Evolutionary conservation across 1,284 basidiomycete genomes (phyloP), one percentile per base, ranked within the genome.

Genomic region (Grifola frondosa): DNA sequence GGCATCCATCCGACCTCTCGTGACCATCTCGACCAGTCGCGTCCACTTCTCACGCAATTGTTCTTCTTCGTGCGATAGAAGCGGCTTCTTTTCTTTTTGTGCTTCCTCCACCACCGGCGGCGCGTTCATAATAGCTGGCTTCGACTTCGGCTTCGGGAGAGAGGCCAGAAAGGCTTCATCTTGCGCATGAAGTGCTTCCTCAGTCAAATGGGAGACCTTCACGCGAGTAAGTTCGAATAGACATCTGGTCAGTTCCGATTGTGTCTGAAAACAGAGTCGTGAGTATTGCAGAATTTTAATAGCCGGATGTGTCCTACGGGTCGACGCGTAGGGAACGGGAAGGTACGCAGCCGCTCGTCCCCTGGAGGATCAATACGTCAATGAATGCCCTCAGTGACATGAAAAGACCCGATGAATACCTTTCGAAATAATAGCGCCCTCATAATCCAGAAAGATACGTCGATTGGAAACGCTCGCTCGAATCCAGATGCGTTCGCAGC

Each of bases 271-370:
- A 5, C 41, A 26, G 26, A 19, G 32, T 57, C n/a, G n/a, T n/a
- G n/a, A n/a, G n/a, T n/a, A n/a, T n/a, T n/a, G n/a, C n/a, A n/a
- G n/a, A n/a, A n/a, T n/a, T n/a, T n/a, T n/a, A n/a, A n/a, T n/a
- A n/a, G n/a, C n/a, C n/a, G n/a, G n/a, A n/a, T n/a, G n/a, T n/a
- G n/a, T 73, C 87, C 52, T 61, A 94, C 91, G 8, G 94, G 93
- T 53, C 94, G 77, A 22, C 92, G 82, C 2, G 94, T 97, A 5
- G 92, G 92, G 66, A 97, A 97, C 0, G 93, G 92, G 65, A 96
- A 96, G 0, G 84, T 88, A 36, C 93, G 80, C 24, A 97, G 68
- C 31, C 94, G 77, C 17, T 80, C 77, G 55, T 97, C 91, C 17
- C 74, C 78, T 75, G 39, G 13, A 39, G 7, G 9, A 4, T 22